Percentiles rank a stretch among this genome's conserved stretches.
phyloP scores from a whole-genome alignment of 495 filamentous ascomycete genomes.

The Daldinia childiae region DNA sequence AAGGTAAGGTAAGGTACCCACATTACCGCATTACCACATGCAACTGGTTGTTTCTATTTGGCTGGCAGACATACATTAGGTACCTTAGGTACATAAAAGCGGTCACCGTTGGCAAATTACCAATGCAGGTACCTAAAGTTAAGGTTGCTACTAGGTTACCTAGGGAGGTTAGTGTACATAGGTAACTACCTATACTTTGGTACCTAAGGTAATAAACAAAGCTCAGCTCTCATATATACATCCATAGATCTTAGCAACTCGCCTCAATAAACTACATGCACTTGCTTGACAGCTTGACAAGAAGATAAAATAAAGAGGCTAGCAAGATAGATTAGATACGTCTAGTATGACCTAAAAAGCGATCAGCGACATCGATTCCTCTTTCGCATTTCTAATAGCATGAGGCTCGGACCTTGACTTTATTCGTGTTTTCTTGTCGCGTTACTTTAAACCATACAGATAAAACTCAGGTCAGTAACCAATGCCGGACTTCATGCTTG shows the following conservation, averaged over 20 bases:
- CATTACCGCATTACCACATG: constrained; percentile 11
- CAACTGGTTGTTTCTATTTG: constrained; percentile 5
- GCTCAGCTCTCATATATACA: neutral
- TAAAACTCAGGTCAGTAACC: constrained; percentile 1
- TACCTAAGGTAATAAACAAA: constrained; percentile 4
- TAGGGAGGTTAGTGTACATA: neutral
- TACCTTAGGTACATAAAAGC: no score
- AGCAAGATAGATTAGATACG: neutral
- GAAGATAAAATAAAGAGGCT: neutral
- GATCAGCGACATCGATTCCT: neutral
- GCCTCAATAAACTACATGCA: neutral
- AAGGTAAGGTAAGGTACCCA: constrained; percentile 16
- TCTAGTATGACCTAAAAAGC: neutral
- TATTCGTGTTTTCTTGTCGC: neutral
- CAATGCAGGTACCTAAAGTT: no score
- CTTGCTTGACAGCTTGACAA: neutral
- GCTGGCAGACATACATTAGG: no score
- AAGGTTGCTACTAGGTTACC: no score
- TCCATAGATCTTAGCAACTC: neutral
- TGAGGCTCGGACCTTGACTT: neutral
- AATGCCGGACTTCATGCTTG: constrained; percentile 9
- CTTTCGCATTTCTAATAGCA: neutral
- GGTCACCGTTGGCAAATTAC: no score
- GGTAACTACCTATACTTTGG: no score
- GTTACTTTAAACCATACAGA: neutral